phyloP scores from a whole-genome alignment of 1,284 basidiomycete genomes.

The Cystobasidium sp. region DNA sequence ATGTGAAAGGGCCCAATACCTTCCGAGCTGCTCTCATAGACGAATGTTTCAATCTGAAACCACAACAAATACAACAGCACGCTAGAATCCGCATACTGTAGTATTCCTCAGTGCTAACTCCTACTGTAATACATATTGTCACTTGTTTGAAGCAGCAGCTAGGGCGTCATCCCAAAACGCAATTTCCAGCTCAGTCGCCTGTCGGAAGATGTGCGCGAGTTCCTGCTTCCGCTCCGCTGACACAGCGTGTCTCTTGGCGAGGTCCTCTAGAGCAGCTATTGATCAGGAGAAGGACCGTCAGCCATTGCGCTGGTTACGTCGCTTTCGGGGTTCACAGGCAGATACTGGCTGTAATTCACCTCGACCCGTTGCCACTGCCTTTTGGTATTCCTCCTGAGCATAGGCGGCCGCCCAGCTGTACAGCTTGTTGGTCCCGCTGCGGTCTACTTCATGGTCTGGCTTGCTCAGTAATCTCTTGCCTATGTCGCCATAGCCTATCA shows the following conservation, averaged over 20 bases:
- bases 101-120: no score
- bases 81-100: conserved; percentile 11
- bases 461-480: conserved; percentile 58
- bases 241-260: conserved; percentile 69
- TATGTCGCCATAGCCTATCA: conserved; percentile 93
- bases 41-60: conserved; percentile 52
- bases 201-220: conserved; percentile 11
- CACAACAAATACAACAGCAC: conserved; percentile 9
- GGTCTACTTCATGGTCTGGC: conserved; percentile 18
- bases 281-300: background rate
- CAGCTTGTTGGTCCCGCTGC: conserved; percentile 2
- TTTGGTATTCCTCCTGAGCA: conserved; percentile 24
- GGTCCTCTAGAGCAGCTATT: conserved; percentile 68
- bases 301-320: no score
- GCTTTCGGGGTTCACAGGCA: background rate
- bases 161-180: conserved; percentile 75
- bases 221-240: conserved; percentile 67
- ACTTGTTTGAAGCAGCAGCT: background rate
- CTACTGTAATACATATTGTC: background rate
- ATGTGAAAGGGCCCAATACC: conserved; percentile 81
- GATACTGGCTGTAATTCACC: background rate
- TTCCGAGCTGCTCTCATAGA: conserved; percentile 88
- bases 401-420: conserved; percentile 25
- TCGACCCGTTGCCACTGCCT: background rate
- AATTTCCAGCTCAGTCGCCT: conserved; percentile 76